A percentile compares a stretch with the other conserved stretches of the same genome.
These are phyloP conservation scores for Rhizoclosmatium sp. DNA, from an alignment of 192 early-diverging fungal genomes.

Conservation along the genomic window DNA sequence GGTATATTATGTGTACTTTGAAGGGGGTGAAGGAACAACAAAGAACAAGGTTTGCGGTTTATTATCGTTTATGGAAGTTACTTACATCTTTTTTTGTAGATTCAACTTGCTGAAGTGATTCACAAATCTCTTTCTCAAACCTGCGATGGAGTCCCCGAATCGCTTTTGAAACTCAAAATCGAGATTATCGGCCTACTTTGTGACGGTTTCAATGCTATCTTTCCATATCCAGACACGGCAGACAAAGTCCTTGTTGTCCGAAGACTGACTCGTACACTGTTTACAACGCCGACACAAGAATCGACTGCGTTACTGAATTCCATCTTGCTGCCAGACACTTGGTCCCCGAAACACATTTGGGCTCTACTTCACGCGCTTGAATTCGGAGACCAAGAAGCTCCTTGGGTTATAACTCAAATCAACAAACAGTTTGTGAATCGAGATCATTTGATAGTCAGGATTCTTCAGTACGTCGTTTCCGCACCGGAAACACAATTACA, in stretches of 20 bases:
- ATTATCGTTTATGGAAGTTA: too few relatives aligned
- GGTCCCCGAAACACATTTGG: conserved; percentile 11
- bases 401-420: neutral
- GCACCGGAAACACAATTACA: neutral
- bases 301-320: neutral
- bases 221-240: neutral
- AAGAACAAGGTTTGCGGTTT: neutral
- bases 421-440: neutral
- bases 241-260: neutral
- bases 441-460: conserved; percentile 15
- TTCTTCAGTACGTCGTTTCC: conserved; percentile 9
- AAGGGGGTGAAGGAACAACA: neutral
- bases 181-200: conserved; percentile 12
- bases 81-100: neutral
- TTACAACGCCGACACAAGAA: neutral
- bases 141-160: neutral
- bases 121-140: neutral
- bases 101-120: neutral
- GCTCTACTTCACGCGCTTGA: conserved; percentile 4
- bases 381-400: neutral
- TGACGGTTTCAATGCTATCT: neutral
- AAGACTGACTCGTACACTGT: neutral
- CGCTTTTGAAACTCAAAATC: neutral
- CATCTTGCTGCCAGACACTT: neutral
- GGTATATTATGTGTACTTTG: conserved; percentile 9